Evolutionary conservation across 148 eudicot species (phyloP).

Genomic region (Fagopyrum tataricum): DNA sequence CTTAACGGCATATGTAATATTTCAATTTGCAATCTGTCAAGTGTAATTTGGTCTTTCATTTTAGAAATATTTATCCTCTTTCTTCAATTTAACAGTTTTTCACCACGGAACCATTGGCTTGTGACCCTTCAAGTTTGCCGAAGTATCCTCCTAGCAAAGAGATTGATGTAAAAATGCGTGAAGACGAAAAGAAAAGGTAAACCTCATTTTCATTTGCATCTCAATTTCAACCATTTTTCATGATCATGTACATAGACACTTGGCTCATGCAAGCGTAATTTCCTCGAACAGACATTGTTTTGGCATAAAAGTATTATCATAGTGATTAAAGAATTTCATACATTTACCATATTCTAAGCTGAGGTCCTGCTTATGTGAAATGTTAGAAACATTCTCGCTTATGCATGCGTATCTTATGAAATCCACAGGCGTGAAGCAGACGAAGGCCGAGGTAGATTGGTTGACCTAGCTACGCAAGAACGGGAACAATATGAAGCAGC

Average conservation of each 20-base stretch:
- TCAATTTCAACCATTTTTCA: background rate
- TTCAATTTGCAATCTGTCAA: background rate
- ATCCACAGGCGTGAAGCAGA: constrained; percentile 39
- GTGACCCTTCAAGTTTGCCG: constrained; percentile 80
- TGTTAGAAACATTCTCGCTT: background rate
- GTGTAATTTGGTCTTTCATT: background rate
- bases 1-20: background rate
- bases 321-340: background rate
- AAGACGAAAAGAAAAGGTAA: constrained; percentile 71
- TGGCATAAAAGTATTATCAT: background rate
- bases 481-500: constrained; percentile 35
- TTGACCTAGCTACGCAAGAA: constrained; percentile 37
- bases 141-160: constrained; percentile 96
- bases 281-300: background rate
- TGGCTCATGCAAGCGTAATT: background rate
- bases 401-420: constrained; percentile 1
- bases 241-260: background rate
- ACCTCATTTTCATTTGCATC: background rate
- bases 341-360: background rate
- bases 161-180: constrained; percentile 77
- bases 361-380: background rate
- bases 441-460: constrained; percentile 32
- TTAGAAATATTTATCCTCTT: background rate
- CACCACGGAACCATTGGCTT: constrained; percentile 55
- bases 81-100: constrained; percentile 48